Conservation (phyloP, 2,329 filamentous ascomycete species). For the Piedraia hortae region DNA sequence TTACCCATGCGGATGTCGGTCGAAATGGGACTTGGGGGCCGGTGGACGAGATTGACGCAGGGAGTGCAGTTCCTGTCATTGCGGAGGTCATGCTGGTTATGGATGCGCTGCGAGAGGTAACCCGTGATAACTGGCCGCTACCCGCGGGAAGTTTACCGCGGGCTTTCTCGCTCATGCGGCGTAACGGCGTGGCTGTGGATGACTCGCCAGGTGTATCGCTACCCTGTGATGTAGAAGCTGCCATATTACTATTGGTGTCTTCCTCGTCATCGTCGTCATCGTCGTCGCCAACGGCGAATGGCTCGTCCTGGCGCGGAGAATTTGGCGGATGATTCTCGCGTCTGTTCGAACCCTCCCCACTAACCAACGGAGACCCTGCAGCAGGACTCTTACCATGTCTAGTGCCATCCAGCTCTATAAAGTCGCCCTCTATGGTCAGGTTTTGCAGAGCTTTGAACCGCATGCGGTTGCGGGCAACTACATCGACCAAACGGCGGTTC, state of each 20-base stretch:
- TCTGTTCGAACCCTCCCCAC: too few relatives aligned
- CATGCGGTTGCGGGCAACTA: slow-evolving; percentile 52
- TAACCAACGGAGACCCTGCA: too few relatives aligned
- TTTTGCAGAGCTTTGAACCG: slow-evolving; percentile 60
- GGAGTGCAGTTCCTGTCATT: slow-evolving; percentile 28
- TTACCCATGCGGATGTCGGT: slow-evolving; percentile 54
- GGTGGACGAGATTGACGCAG: neutral
- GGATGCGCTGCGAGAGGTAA: slow-evolving; percentile 38
- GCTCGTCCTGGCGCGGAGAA: slow-evolving; percentile 54
- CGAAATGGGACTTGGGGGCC: slow-evolving; percentile 27
- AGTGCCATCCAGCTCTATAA: slow-evolving; percentile 59
- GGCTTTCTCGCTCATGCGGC: slow-evolving; percentile 92
- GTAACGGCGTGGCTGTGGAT: slow-evolving; percentile 30
- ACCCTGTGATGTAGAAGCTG: too few relatives aligned
- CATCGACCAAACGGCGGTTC: slow-evolving; percentile 58
- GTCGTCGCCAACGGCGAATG: slow-evolving; percentile 69
- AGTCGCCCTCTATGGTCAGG: slow-evolving; percentile 76
- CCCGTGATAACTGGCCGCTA: slow-evolving; percentile 49
- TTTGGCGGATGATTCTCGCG: too few relatives aligned
- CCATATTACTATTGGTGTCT: too few relatives aligned
- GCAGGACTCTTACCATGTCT: too few relatives aligned
- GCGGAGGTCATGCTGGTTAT: slow-evolving; percentile 50
- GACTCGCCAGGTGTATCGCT: too few relatives aligned
- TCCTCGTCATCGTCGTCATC: slow-evolving; percentile 48
- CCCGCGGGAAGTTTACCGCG: slow-evolving; percentile 83